Conservation (phyloP, 345 rosid species). For the Cardamine occulta region DNA sequence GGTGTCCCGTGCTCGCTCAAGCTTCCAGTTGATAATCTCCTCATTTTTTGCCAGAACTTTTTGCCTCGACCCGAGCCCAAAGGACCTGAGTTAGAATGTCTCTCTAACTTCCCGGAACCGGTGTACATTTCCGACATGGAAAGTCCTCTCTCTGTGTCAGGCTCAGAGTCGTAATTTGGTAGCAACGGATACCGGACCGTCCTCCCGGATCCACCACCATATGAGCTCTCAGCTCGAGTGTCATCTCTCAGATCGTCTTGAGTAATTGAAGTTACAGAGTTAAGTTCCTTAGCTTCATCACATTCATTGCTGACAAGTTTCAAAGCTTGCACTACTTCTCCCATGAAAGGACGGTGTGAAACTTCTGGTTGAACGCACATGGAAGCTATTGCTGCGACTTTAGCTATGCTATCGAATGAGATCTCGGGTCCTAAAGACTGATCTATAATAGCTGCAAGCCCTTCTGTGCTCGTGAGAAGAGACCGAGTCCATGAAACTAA, state of each 20-base stretch:
- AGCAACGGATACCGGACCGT: conserved; percentile 45
- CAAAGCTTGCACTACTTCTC: conserved; percentile 97
- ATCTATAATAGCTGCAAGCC: conserved; percentile 70
- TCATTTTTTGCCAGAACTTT: conserved; percentile 64
- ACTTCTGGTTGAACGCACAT: conserved; percentile 98
- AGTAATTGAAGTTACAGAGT: conserved; percentile 56
- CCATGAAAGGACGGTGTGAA: conserved; percentile 96
- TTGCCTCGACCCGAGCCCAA: conserved; percentile 56
- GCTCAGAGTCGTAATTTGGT: conserved; percentile 59
- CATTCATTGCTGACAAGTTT: conserved; percentile 88
- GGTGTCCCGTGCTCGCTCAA: conserved; percentile 65
- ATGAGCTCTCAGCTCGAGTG: conserved; percentile 48
- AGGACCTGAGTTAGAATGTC: conserved; percentile 78
- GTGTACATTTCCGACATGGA: conserved; percentile 54
- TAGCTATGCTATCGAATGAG: conserved; percentile 78
- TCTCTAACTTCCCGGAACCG: conserved; percentile 50
- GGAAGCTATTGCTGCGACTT: conserved; percentile 93
- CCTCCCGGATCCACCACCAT: conserved; percentile 48
- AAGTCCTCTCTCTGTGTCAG: conserved; percentile 69
- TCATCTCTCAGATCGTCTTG: conserved; percentile 55
- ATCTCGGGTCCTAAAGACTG: conserved; percentile 65
- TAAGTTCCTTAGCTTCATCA: conserved; percentile 72
- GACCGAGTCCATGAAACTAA: conserved; percentile 92
- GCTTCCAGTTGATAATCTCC: conserved; percentile 66
- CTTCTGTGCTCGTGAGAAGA: conserved; percentile 73